A percentile compares a stretch with the other conserved stretches of the same genome.
These are phyloP conservation scores for Colletotrichum sp. DNA, from an alignment of 2,329 filamentous ascomycete genomes.

Conservation along the genomic window DNA sequence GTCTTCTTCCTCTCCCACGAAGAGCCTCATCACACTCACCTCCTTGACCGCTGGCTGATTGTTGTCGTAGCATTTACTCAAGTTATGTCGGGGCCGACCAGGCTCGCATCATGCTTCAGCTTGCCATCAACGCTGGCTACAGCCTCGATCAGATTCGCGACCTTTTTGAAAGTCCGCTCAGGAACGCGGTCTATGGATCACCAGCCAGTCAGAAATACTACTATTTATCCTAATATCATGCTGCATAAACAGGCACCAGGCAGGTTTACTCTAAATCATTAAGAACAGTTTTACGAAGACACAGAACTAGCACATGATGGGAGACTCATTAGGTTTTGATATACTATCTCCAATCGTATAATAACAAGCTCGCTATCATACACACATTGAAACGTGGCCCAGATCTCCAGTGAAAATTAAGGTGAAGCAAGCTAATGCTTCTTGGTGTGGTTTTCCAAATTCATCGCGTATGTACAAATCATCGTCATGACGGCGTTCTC, in stretches of 20 bases:
- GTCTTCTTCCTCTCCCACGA: fast-evolving
- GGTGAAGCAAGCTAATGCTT: background rate
- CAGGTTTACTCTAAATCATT: background rate
- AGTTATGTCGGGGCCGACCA: constrained; percentile 33
- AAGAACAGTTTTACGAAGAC: background rate
- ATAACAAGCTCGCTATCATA: constrained; percentile 8
- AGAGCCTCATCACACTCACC: too few relatives aligned
- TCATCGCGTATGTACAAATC: background rate
- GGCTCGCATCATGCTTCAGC: constrained; percentile 34
- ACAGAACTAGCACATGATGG: background rate
- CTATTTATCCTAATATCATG: background rate
- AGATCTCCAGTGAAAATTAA: background rate
- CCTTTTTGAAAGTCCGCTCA: constrained; percentile 33
- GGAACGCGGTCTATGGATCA: background rate
- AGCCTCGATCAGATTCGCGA: constrained; percentile 30
- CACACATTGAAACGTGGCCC: background rate
- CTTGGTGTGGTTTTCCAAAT: background rate
- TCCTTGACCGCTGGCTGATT: background rate
- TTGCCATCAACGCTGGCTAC: constrained; percentile 32
- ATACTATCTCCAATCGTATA: background rate
- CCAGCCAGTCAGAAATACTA: background rate
- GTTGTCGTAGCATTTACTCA: constrained; percentile 26
- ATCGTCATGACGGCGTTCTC: background rate
- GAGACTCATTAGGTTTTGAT: constrained; percentile 1
- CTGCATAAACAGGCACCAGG: too few relatives aligned